Conservation (phyloP, 106 monocot genomes). For the Chionographis japonica region DNA sequence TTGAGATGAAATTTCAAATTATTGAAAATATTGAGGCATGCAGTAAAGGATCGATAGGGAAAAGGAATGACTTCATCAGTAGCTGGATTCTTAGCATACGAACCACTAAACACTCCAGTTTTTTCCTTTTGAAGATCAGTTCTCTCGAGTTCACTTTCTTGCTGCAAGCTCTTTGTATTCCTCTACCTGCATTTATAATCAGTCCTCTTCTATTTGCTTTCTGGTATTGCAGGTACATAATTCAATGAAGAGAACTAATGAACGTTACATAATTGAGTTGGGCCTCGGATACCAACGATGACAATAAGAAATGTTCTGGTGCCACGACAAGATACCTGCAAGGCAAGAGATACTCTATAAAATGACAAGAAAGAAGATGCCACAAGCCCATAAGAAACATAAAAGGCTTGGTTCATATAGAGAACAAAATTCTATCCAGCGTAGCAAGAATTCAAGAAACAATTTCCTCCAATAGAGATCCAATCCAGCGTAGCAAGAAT, state of each 20-base stretch:
- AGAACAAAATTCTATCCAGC: slow-evolving; percentile 59
- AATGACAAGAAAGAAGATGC: not conserved
- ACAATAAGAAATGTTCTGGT: slow-evolving; percentile 70
- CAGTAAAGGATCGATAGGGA: too few relatives aligned
- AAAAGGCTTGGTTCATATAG: not conserved
- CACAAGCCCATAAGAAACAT: not conserved
- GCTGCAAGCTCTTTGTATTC: slow-evolving; percentile 68
- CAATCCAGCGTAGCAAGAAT: too few relatives aligned
- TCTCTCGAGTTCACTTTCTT: slow-evolving; percentile 95
- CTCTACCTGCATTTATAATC: slow-evolving; percentile 61
- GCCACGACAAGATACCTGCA: slow-evolving; percentile 93
- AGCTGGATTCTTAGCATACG: slow-evolving; percentile 90
- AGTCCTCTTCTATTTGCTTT: not conserved
- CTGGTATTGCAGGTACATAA: not conserved
- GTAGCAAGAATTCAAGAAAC: not conserved
- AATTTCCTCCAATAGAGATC: not conserved
- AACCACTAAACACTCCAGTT: slow-evolving; percentile 94
- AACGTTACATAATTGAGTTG: slow-evolving; percentile 52
- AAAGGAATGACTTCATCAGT: slow-evolving; percentile 82
- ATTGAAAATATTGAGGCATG: too few relatives aligned
- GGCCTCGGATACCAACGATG: slow-evolving; percentile 49
- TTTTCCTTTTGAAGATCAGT: slow-evolving; percentile 99
- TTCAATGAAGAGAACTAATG: slow-evolving; percentile 2
- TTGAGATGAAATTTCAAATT: too few relatives aligned
- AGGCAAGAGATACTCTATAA: not conserved